Evolutionary conservation across 257 asterid genomes (phyloP).

Genomic region (Rubia yunnanensis): DNA sequence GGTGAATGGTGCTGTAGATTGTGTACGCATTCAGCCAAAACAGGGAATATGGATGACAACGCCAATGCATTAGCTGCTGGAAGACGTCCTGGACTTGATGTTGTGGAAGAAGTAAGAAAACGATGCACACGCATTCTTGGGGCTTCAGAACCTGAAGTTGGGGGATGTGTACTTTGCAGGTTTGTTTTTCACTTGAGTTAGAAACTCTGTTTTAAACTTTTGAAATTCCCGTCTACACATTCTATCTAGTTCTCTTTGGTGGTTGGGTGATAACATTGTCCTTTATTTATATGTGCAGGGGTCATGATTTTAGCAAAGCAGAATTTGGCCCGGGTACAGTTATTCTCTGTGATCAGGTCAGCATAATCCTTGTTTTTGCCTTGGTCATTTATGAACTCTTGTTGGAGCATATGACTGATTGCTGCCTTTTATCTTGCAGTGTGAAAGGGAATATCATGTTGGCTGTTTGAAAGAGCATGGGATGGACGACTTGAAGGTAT

Average conservation of each 20-base stretch:
- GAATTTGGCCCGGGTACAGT: slow-evolving; percentile 63
- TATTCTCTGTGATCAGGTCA: slow-evolving; percentile 90
- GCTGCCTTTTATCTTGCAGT: slow-evolving; percentile 33
- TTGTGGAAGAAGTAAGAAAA: slow-evolving; percentile 58
- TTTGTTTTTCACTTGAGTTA: slow-evolving; percentile 13
- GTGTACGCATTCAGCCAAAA: slow-evolving; percentile 51
- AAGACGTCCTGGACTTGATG: slow-evolving; percentile 67
- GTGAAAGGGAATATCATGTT: slow-evolving; percentile 87
- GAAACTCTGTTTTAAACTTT: slow-evolving; percentile 9
- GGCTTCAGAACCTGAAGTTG: slow-evolving; percentile 39
- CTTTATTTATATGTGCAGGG: slow-evolving; percentile 37
- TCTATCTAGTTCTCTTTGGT: neutral
- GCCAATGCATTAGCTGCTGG: slow-evolving; percentile 94
- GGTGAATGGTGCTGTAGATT: slow-evolving; percentile 73
- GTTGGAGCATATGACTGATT: neutral
- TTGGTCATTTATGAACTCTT: neutral
- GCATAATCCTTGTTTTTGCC: neutral
- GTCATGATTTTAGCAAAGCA: slow-evolving; percentile 49
- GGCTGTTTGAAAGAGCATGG: slow-evolving; percentile 70
- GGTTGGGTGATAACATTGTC: neutral
- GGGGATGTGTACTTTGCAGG: slow-evolving; percentile 95
- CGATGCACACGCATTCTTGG: slow-evolving; percentile 73
- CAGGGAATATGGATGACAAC: slow-evolving; percentile 46
- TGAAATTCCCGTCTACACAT: neutral
- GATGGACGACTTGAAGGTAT: slow-evolving; percentile 65